Evolutionary conservation across 257 asterid genomes (phyloP).

Genomic region (Nicotiana obtusifolia): DNA sequence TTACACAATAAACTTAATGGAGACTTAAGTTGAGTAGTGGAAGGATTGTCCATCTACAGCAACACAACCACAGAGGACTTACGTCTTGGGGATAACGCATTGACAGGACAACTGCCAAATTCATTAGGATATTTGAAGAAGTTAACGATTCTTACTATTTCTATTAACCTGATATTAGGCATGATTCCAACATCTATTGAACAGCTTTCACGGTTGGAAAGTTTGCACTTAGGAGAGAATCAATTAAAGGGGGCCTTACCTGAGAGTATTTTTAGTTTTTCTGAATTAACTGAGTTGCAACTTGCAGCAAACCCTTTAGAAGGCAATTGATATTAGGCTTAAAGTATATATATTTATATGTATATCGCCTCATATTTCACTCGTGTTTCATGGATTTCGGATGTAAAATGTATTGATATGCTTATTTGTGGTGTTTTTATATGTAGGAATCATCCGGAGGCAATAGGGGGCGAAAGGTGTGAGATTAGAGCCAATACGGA

Average conservation of each 20-base stretch:
- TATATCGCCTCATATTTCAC: too few relatives aligned
- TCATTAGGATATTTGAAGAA: background rate
- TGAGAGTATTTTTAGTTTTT: background rate
- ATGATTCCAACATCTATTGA: constrained; percentile 8
- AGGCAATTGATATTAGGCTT: too few relatives aligned
- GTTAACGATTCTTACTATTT: background rate
- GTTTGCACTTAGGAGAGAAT: background rate
- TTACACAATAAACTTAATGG: background rate
- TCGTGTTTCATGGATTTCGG: too few relatives aligned
- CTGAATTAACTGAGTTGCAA: background rate
- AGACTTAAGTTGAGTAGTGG: background rate
- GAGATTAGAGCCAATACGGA: too few relatives aligned
- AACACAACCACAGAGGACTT: background rate
- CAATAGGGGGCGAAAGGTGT: too few relatives aligned
- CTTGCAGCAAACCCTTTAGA: background rate
- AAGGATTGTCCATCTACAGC: background rate
- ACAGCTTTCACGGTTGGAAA: background rate
- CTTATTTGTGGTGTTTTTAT: too few relatives aligned
- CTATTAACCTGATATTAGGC: background rate
- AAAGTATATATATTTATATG: too few relatives aligned
- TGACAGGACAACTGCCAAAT: constrained; percentile 1
- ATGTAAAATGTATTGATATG: too few relatives aligned
- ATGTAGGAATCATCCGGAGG: too few relatives aligned
- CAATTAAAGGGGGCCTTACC: background rate
- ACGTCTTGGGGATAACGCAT: background rate